These are phyloP conservation scores for Fomitopsis betulina DNA, from an alignment of 1,284 basidiomycete species.

Conservation along the genomic window DNA sequence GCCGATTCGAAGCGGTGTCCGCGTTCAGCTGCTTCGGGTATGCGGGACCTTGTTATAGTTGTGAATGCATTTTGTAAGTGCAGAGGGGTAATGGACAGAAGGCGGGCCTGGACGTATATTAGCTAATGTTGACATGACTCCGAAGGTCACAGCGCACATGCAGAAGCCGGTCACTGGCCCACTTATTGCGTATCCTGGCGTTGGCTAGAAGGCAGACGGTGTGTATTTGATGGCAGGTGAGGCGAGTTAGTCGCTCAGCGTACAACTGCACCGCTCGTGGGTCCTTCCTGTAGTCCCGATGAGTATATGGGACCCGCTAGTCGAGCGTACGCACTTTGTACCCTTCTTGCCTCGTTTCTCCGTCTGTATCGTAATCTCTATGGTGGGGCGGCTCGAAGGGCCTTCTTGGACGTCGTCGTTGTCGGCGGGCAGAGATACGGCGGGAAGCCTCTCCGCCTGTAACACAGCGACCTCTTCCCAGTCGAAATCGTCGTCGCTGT, in stretches of 20 bases:
- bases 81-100: constrained; percentile 82
- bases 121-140: background rate
- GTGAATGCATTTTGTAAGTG: constrained; percentile 74
- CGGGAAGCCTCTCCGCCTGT: constrained; percentile 10
- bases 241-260: constrained; percentile 67
- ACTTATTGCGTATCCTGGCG: constrained; percentile 74
- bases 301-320: background rate
- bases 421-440: background rate
- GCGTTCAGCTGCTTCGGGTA: constrained; percentile 76
- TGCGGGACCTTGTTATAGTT: constrained; percentile 76
- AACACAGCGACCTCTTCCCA: constrained; percentile 40
- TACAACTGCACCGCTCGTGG: constrained; percentile 38
- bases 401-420: constrained; percentile 15
- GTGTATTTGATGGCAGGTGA: constrained; percentile 85
- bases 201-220: constrained; percentile 77
- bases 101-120: constrained; percentile 57
- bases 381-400: constrained; percentile 22
- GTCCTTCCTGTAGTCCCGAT: constrained; percentile 36
- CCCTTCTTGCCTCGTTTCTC: constrained; percentile 32
- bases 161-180: constrained; percentile 80
- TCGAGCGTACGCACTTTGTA: constrained; percentile 24
- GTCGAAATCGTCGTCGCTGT: constrained; percentile 38
- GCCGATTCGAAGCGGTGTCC: constrained; percentile 84
- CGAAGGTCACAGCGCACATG: constrained; percentile 50
- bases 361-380: constrained; percentile 59